Evolutionary conservation across 106 monocot genomes (phyloP), one percentile per base, ranked within the genome.

Genomic region (Phalaenopsis aphrodite): DNA sequence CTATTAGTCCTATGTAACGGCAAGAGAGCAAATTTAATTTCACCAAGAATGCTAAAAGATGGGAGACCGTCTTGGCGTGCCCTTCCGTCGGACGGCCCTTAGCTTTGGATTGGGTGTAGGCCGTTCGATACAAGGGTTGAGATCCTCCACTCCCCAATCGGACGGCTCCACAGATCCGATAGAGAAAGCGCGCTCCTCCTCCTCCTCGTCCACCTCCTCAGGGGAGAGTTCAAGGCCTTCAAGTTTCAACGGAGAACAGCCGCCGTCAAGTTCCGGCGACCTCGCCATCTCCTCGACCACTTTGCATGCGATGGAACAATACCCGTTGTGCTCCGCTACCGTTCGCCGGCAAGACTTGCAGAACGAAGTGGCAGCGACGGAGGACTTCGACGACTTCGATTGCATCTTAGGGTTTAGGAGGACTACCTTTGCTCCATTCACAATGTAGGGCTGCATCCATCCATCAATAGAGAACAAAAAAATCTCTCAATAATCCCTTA

Each of bases 261-360:
- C 21, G 23, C 64, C 24, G 8, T 65, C 64, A 14, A 39, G 71
- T 15, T 15, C 71, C 38, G 71, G 38, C 14, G 41, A 15, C 39
- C 3, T 38, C 41, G 41, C 71, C 71, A 30, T 41, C 71, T 71
- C 12, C 71, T 41, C 14, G 2, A 14, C 41, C 12, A 89, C 93
- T 89, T 89, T 89, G 84, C 93, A 93, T 0, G 85, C 69, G 14
- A 93, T 82, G 2, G 90, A 93, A 65, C 93, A 93, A 15, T 67
- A 93, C 7, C 80, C 76, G 73, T 83, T 89, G 5, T 82, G 81
- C 11, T 83, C 87, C 0, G 65, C 56, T 30, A 93, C 80, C 19
- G 72, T 56, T 72, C 74, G 84, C 55, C 77, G 67, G 85, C 90
- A 93, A 19, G 76, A 73, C 58, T 46, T 64, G 56, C 90, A 91